Percentiles rank a stretch among this genome's conserved stretches.
Conservation (phyloP, 257 asterid genomes). For the Salvia rosmarinus region DNA sequence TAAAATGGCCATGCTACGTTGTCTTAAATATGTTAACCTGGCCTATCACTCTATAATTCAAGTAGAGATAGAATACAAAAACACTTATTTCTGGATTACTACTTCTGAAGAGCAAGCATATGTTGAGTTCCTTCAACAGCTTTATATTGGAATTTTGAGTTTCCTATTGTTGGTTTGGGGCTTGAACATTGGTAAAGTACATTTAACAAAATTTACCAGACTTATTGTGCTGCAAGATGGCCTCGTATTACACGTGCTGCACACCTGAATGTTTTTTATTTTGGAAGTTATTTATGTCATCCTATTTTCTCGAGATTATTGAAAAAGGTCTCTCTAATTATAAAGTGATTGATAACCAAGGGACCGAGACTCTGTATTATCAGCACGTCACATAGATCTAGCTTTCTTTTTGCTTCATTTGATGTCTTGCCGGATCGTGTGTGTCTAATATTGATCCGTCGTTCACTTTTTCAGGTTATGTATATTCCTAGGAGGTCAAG, state of each 20-base stretch:
- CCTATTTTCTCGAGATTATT: not conserved
- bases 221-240: not conserved
- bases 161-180: not conserved
- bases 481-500: conserved; percentile 34
- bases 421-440: not conserved
- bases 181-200: not conserved
- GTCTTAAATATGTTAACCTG: not conserved
- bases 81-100: not conserved
- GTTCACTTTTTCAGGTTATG: conserved; percentile 41
- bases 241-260: conserved; percentile 12
- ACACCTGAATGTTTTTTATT: not conserved
- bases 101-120: not conserved
- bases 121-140: conserved; percentile 7
- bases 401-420: not conserved
- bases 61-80: not conserved
- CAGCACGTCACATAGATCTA: not conserved
- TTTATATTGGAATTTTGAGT: not conserved
- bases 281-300: not conserved
- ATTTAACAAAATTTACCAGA: conserved; percentile 12
- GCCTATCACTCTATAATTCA: not conserved
- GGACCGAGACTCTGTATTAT: not conserved
- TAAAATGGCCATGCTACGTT: not conserved
- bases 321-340: not conserved
- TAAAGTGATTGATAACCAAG: not conserved
- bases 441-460: not conserved